These are phyloP conservation scores for Talaromyces sp. DNA, from an alignment of 2,329 filamentous ascomycete genomes.

Conservation along the genomic window DNA sequence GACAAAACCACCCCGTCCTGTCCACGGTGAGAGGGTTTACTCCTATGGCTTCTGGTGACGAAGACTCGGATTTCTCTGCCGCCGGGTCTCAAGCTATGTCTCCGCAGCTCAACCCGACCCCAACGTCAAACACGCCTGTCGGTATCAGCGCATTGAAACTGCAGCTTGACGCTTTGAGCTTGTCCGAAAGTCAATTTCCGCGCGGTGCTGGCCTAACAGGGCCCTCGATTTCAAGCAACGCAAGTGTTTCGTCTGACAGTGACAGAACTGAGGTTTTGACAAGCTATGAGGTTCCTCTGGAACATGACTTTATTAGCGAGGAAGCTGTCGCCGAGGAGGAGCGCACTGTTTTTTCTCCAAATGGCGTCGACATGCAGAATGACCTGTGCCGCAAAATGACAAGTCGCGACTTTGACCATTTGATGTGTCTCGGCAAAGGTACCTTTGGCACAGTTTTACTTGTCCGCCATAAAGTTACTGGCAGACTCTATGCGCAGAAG, in stretches of 20 bases:
- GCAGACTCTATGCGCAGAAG: slow-evolving; percentile 92
- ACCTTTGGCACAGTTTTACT: slow-evolving; percentile 92
- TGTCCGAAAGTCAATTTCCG: slow-evolving; percentile 56
- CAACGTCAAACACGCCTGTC: slow-evolving; percentile 43
- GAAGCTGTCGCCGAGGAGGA: slow-evolving; percentile 36
- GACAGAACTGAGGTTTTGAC: slow-evolving; percentile 66
- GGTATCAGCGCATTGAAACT: slow-evolving; percentile 78
- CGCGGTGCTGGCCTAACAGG: slow-evolving; percentile 46
- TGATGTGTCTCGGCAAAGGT: slow-evolving; percentile 91
- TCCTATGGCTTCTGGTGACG: slow-evolving; percentile 38
- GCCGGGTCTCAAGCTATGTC: slow-evolving; percentile 29
- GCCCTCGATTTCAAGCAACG: slow-evolving; percentile 47
- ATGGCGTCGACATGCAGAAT: slow-evolving; percentile 50
- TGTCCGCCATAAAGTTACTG: slow-evolving; percentile 82
- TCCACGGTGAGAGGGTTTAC: slow-evolving; percentile 41
- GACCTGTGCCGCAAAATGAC: slow-evolving; percentile 73
- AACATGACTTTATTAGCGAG: slow-evolving; percentile 74
- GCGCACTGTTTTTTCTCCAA: slow-evolving; percentile 41
- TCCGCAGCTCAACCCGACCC: slow-evolving; percentile 23
- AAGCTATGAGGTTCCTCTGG: slow-evolving; percentile 78
- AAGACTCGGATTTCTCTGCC: slow-evolving; percentile 41
- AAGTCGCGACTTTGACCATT: slow-evolving; percentile 78
- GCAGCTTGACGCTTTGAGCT: slow-evolving; percentile 71
- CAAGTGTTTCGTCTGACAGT: slow-evolving; percentile 55
- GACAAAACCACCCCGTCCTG: slow-evolving; percentile 24